Conservation (phyloP, 352 stramenopile genomes). For the Phytophthora agathidicida region DNA sequence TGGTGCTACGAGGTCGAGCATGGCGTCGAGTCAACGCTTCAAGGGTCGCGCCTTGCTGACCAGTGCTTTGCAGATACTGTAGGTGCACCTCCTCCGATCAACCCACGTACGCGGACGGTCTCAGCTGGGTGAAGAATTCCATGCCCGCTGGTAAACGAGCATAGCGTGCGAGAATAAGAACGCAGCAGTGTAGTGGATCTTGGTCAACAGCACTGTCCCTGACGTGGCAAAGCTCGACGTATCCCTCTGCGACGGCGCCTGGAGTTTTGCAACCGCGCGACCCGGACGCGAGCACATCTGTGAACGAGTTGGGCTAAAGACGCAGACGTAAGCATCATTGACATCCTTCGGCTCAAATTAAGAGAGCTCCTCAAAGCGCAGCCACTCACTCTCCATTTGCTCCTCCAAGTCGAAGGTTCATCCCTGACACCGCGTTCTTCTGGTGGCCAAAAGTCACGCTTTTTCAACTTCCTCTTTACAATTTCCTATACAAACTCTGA, state of each 20-base stretch:
- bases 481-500: slow-evolving; percentile 30
- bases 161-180: no score
- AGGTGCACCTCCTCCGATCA: background rate
- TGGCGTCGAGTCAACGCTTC: background rate
- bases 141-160: no score
- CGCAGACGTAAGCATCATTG: background rate
- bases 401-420: background rate
- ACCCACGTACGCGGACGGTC: slow-evolving; percentile 7
- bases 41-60: background rate
- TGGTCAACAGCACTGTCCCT: background rate
- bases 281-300: background rate
- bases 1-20: no score
- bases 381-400: slow-evolving; percentile 4
- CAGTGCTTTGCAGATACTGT: slow-evolving; percentile 15
- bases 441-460: no score
- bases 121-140: slow-evolving; percentile 11
- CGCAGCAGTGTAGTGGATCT: slow-evolving; percentile 1
- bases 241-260: slow-evolving; percentile 22
- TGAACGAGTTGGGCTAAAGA: slow-evolving; percentile 5
- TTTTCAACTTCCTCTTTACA: slow-evolving; percentile 4
- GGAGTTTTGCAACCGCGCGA: slow-evolving; percentile 11
- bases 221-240: background rate
- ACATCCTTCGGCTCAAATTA: background rate
- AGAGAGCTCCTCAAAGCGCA: slow-evolving; percentile 10
- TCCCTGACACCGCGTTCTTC: no score